These are phyloP conservation scores for Xylaria multiplex DNA, from an alignment of 2,329 filamentous ascomycete species.

Conservation along the genomic window DNA sequence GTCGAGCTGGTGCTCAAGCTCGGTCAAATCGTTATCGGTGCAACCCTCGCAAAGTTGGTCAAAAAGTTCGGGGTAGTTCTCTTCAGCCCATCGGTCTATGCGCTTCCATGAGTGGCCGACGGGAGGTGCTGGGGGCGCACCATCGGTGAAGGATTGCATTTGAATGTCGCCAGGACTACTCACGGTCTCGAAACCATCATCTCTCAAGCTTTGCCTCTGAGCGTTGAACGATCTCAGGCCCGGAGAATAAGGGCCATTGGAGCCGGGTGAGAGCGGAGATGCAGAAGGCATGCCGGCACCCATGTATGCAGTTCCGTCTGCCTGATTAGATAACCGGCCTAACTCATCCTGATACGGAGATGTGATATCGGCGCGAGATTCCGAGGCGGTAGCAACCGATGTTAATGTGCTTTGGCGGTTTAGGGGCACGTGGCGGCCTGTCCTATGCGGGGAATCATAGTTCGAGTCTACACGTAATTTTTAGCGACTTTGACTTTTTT, in stretches of 20 bases:
- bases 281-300: slow-evolving; percentile 57
- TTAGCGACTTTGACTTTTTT: slow-evolving; percentile 37
- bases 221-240: slow-evolving; percentile 84
- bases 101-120: slow-evolving; percentile 90
- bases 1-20: slow-evolving; percentile 94
- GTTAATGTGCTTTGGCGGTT: slow-evolving; percentile 84
- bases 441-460: slow-evolving; percentile 92
- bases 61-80: slow-evolving; percentile 92
- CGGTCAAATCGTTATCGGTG: slow-evolving; percentile 94
- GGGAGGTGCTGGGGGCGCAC: slow-evolving; percentile 87
- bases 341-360: slow-evolving; percentile 81
- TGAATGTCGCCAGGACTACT: slow-evolving; percentile 83
- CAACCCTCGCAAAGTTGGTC: slow-evolving; percentile 94
- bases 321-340: slow-evolving; percentile 60
- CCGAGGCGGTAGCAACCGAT: slow-evolving; percentile 86
- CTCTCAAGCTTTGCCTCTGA: slow-evolving; percentile 67
- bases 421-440: slow-evolving; percentile 88
- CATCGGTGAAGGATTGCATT: slow-evolving; percentile 95
- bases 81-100: slow-evolving; percentile 93
- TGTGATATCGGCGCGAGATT: slow-evolving; percentile 86
- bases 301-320: slow-evolving; percentile 69
- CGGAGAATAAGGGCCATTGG: slow-evolving; percentile 83
- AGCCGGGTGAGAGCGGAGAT: slow-evolving; percentile 61
- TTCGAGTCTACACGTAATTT: slow-evolving; percentile 78
- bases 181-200: slow-evolving; percentile 75